Evolutionary conservation across 306 rosid genomes (phyloP).

Genomic region (Luffa aegyptiaca): DNA sequence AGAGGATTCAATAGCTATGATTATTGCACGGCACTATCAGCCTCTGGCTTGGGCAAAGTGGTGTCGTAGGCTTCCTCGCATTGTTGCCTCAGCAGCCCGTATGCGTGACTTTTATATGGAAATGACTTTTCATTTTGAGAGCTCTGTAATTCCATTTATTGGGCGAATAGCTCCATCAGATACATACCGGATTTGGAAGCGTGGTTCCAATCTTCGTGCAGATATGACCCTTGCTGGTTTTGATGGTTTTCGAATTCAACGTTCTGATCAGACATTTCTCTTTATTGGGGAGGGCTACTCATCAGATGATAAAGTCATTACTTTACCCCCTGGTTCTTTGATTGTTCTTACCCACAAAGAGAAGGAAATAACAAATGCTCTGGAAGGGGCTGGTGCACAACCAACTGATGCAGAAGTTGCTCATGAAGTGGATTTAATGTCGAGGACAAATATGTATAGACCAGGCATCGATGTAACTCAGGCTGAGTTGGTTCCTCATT

Average conservation of each 20-base stretch:
- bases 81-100: slow-evolving; percentile 68
- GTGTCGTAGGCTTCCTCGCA: slow-evolving; percentile 97
- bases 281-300: slow-evolving; percentile 91
- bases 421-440: slow-evolving; percentile 87
- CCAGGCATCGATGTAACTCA: slow-evolving; percentile 97
- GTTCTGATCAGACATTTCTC: slow-evolving; percentile 83
- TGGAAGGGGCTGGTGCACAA: slow-evolving; percentile 96
- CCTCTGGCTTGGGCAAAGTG: slow-evolving; percentile 99
- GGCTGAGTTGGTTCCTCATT: slow-evolving; percentile 86
- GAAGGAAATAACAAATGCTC: slow-evolving; percentile 87
- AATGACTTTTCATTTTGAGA: slow-evolving; percentile 90
- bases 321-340: slow-evolving; percentile 71
- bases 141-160: slow-evolving; percentile 92
- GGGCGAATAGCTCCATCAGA: slow-evolving; percentile 94
- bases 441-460: slow-evolving; percentile 86
- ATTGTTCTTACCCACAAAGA: slow-evolving; percentile 85
- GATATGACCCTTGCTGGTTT: slow-evolving; percentile 99
- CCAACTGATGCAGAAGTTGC: slow-evolving; percentile 93
- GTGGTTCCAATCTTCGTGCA: slow-evolving; percentile 93
- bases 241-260: slow-evolving; percentile 87
- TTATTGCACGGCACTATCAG: slow-evolving; percentile 77
- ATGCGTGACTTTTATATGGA: slow-evolving; percentile 97
- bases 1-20: slow-evolving; percentile 76
- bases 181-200: slow-evolving; percentile 96
- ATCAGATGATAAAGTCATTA: slow-evolving; percentile 61